Evolutionary conservation across 108 stramenopile species (phyloP), one percentile per base, ranked within the genome.

Genomic region (Fistulifera solaris): DNA sequence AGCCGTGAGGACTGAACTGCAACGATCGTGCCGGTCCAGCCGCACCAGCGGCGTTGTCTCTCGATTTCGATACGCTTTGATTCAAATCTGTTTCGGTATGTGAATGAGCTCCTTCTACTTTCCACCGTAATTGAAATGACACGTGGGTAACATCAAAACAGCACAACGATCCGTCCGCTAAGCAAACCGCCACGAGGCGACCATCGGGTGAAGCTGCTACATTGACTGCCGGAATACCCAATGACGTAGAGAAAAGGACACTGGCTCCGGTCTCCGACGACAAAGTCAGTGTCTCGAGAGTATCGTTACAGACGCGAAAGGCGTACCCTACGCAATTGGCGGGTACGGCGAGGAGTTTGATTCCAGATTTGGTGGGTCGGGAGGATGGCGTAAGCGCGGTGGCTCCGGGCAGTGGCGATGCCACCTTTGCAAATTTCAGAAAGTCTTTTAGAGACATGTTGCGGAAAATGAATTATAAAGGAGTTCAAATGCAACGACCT

Each of bases 1-100:
- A 72, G 18, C 62, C 61, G 1, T 48, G 16, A 2, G 70, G 61
- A 31, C 58, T 57, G 53, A 77, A 76, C 35, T 40, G 16, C 19
- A 85, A 40, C 5, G 75, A 70, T 17, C 69, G 65, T 14, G 77
- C 54, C 10, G 80, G 78, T 17, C 76, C 72, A 19, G 72, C 65
- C 15, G 66, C 72, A 47, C 54, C 42, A 8, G 68, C 71, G 2
- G 61, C 71, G 38, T 55, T 45, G 38, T 64, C 65, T 51, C 70
- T 53, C 39, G 60, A 63, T 12, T 48, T 49, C 8, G 67, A 65
- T n/a, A 58, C 26, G 0, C 59, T 24, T 0, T 17, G 31, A 13
- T 28, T 28, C 18, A 61, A 41, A 50, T 46, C 57, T 5, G 49
- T 14, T 5, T 46, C 25, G 2, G 71, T 44, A 61, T 72, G 72